A percentile compares a stretch with the other conserved stretches of the same genome.
These are phyloP conservation scores for Aureobasidium vineae DNA, from an alignment of 2,329 filamentous ascomycete genomes.

Conservation along the genomic window DNA sequence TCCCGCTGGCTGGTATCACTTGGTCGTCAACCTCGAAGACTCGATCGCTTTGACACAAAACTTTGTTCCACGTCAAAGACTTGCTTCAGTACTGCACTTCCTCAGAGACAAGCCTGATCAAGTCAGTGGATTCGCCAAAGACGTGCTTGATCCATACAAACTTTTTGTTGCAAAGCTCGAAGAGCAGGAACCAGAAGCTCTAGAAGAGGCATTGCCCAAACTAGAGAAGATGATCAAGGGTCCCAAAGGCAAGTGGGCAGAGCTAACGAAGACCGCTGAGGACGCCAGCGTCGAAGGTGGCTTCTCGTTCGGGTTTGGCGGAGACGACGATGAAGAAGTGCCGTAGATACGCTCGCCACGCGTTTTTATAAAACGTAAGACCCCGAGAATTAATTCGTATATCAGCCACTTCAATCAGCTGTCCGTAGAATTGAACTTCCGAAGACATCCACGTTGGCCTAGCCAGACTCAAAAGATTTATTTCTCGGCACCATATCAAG, in stretches of 20 bases:
- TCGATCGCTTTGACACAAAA: conserved; percentile 92
- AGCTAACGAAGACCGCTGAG: conserved; percentile 61
- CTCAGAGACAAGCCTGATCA: conserved; percentile 78
- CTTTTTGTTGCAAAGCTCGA: conserved; percentile 70
- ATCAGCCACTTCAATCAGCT: background rate
- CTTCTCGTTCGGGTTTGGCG: conserved; percentile 63
- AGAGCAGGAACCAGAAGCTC: conserved; percentile 62
- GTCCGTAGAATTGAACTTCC: background rate
- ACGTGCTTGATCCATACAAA: conserved; percentile 68
- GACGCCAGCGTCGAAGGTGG: conserved; percentile 46
- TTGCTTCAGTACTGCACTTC: conserved; percentile 75
- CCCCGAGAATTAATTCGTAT: background rate
- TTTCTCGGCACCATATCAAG: background rate
- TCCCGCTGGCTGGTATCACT: conserved; percentile 93
- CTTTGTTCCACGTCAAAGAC: conserved; percentile 75
- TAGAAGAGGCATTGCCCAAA: conserved; percentile 63
- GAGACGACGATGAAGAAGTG: conserved; percentile 46
- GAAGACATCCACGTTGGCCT: background rate
- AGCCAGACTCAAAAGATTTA: background rate
- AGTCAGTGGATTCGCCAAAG: conserved; percentile 77
- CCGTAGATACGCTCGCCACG: conserved; percentile 22
- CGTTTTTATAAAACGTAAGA: background rate
- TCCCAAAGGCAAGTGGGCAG: conserved; percentile 85
- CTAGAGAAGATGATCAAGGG: conserved; percentile 61
- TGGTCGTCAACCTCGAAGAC: conserved; percentile 83